Evolutionary conservation across 1,284 basidiomycete genomes (phyloP).

Genomic region (Cryptococcus depauperatus): DNA sequence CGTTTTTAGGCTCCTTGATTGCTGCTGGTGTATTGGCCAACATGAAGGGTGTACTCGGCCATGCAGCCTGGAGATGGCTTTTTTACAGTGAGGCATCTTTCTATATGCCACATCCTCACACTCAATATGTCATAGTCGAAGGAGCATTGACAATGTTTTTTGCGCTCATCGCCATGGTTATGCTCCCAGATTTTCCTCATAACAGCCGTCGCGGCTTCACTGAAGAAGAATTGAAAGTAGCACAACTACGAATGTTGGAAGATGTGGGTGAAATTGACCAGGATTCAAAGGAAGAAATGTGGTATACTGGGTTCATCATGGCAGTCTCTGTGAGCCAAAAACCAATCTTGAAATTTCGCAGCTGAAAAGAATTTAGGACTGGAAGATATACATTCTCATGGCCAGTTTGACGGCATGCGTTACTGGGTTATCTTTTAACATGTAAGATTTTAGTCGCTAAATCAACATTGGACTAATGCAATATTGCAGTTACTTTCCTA

Average conservation of each 20-base stretch:
- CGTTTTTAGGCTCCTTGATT: constrained; percentile 48
- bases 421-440: constrained; percentile 49
- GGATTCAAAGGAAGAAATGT: constrained; percentile 20
- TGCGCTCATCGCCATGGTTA: constrained; percentile 49
- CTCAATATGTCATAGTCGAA: constrained; percentile 51
- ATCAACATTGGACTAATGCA: not conserved
- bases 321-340: constrained; percentile 17
- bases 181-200: constrained; percentile 63
- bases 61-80: constrained; percentile 54
- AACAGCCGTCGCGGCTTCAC: constrained; percentile 58
- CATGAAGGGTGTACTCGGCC: constrained; percentile 59
- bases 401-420: constrained; percentile 24
- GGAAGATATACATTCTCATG: constrained; percentile 22
- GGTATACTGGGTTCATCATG: constrained; percentile 20
- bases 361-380: constrained; percentile 11
- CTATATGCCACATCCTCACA: not conserved
- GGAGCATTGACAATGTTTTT: constrained; percentile 40
- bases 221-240: constrained; percentile 54
- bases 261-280: constrained; percentile 56
- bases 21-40: constrained; percentile 60
- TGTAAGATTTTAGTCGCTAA: constrained; percentile 12
- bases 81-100: constrained; percentile 13
- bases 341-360: no score
- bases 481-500: constrained; percentile 22
- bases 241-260: constrained; percentile 61